These are phyloP conservation scores for Ogataea corticis DNA, from an alignment of 805 yeast genomes.

Conservation along the genomic window DNA sequence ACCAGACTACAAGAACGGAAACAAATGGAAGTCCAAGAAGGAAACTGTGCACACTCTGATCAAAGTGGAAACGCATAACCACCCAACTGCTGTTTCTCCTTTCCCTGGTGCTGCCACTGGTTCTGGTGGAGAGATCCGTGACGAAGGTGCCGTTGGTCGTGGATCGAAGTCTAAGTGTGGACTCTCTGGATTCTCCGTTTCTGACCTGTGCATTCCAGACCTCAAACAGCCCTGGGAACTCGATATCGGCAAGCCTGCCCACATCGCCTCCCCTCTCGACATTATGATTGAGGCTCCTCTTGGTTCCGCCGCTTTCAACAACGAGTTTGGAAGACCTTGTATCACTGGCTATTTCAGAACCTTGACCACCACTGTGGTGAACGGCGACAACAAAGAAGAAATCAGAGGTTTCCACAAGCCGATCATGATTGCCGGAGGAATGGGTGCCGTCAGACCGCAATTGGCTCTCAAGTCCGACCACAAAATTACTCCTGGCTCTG, in stretches of 20 bases:
- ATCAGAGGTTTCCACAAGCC: slow-evolving; percentile 98
- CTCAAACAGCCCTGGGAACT: slow-evolving; percentile 94
- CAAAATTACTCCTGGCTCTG: slow-evolving; percentile 88
- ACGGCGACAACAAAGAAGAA: slow-evolving; percentile 63
- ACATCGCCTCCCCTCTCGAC: slow-evolving; percentile 89
- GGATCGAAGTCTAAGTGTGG: slow-evolving; percentile 98
- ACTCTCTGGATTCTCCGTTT: slow-evolving; percentile 86
- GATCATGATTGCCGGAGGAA: slow-evolving; percentile 98
- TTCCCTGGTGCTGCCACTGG: slow-evolving; percentile 99
- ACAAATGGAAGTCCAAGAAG: slow-evolving; percentile 69
- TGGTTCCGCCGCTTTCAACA: slow-evolving; percentile 97
- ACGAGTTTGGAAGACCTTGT: slow-evolving; percentile 98
- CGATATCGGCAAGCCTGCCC: slow-evolving; percentile 85
- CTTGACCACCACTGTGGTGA: slow-evolving; percentile 74
- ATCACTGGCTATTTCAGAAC: slow-evolving; percentile 97
- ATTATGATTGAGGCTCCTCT: slow-evolving; percentile 97
- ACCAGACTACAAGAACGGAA: slow-evolving; percentile 65
- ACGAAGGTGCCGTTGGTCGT: slow-evolving; percentile 99
- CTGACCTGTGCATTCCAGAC: slow-evolving; percentile 85
- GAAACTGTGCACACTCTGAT: slow-evolving; percentile 88
- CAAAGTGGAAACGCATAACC: slow-evolving; percentile 98
- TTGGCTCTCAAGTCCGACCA: slow-evolving; percentile 80
- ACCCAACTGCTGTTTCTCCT: slow-evolving; percentile 99
- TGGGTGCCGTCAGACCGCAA: slow-evolving; percentile 94
- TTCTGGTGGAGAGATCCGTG: slow-evolving; percentile 99